Base-by-base conservation (phyloP, 108 stramenopile species). In the Halocafeteria seosinensis region DNA sequence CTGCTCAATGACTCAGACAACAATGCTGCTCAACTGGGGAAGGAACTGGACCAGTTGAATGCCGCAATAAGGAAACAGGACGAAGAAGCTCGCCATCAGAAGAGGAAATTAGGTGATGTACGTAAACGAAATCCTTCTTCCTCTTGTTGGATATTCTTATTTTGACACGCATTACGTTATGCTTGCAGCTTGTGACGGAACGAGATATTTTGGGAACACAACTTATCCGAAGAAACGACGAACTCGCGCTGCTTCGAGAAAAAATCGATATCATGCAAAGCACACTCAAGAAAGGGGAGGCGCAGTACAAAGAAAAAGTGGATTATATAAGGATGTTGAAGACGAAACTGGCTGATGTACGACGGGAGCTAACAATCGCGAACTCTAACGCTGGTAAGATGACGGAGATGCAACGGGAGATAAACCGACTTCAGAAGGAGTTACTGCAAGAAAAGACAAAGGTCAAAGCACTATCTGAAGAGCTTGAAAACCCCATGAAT, bases 401-500 rank as follows among this genome's bases (percentile, higher is more conserved):
- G 51, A 85, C 81, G 30, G 82, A 76, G 27, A 63, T 87, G 37
- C 67, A 71, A 33, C 73, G 76, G 34, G 85, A 85, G 58, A 57
- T 84, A 28, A 47, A 83, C 27, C 64, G 70, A 35, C 55, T 76
- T 38, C 80, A 85, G 69, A 79, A 78, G 47, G 85, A 88, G 38
- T 73, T 88, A 61, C 50, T 88, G 50, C 71, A 81, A 66, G 87
- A 88, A 62, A 88, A 78, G 62, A 78, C 85, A 34, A 88, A 87
- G 77, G 85, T 78, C 27, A 83, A 75, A 38, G 81, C 81, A 38
- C 68, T 85, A 4, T 69, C 70, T 1, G 81, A 88, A 68, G 87
- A 88, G 69, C 61, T 88, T 37, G 87, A 88, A 76, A 87, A 85
- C 68, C 87, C 87, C 1, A 73, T 88, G 68, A 88, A 88, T 69